Evolutionary conservation across 1,284 basidiomycete species (phyloP).

Genomic region (Marasmius sp.): DNA sequence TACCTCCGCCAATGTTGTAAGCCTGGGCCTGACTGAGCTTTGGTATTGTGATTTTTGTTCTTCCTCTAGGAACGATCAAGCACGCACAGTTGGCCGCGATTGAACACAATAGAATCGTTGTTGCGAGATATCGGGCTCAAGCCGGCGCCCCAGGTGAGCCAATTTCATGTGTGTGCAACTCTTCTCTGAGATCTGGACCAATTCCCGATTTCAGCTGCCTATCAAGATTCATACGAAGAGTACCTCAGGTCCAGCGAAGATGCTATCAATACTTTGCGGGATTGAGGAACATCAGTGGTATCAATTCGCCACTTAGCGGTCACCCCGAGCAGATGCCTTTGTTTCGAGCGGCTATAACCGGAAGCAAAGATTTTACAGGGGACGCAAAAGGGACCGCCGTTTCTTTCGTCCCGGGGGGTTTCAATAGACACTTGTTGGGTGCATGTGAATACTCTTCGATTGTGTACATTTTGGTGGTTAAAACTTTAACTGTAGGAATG

Average conservation of each 20-base stretch:
- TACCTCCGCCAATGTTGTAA: no score
- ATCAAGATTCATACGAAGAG: constrained; percentile 58
- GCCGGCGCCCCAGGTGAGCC: constrained; percentile 51
- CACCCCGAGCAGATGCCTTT: no score
- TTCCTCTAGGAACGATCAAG: constrained; percentile 67
- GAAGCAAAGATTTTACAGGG: no score
- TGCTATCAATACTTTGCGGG: constrained; percentile 65
- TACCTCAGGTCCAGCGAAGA: constrained; percentile 55
- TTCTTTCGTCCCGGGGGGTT: no score
- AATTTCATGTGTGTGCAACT: not conserved
- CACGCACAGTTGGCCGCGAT: constrained; percentile 76
- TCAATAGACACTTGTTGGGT: no score
- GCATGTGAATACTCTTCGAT: no score
- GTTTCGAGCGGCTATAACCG: no score
- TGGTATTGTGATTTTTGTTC: not conserved
- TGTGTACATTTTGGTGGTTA: no score
- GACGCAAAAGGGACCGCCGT: no score
- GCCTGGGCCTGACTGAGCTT: no score
- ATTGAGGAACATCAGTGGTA: constrained; percentile 33
- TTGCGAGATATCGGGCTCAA: constrained; percentile 60
- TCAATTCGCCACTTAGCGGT: not conserved
- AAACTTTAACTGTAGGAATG: no score
- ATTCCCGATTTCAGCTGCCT: constrained; percentile 34
- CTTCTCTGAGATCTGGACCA: not conserved
- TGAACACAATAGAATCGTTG: constrained; percentile 63